Percentiles rank a stretch among this genome's conserved stretches.
Conservation (phyloP, 208 protist species). For the Borovskyia barvae region DNA sequence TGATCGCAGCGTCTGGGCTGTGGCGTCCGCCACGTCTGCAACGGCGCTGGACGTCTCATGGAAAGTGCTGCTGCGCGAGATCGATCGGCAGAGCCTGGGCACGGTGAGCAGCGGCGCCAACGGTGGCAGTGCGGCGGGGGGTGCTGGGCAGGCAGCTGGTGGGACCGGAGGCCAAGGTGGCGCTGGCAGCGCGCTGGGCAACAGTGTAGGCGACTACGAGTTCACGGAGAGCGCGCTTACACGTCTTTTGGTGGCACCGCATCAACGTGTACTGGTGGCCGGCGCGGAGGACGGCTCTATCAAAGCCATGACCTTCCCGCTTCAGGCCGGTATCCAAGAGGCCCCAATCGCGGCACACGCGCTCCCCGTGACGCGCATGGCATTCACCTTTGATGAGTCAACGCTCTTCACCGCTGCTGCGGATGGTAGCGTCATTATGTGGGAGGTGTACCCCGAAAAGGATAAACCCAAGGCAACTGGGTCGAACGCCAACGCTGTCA, state of each 20-base stretch:
- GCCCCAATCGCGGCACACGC: slow-evolving; percentile 67
- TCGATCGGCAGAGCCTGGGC: slow-evolving; percentile 64
- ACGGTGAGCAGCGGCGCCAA: slow-evolving; percentile 7
- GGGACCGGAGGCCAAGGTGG: background rate
- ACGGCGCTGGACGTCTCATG: slow-evolving; percentile 61
- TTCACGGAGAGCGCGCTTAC: slow-evolving; percentile 69
- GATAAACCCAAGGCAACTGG: slow-evolving; percentile 31
- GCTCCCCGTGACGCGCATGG: slow-evolving; percentile 73
- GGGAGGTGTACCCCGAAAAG: slow-evolving; percentile 81
- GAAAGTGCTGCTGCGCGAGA: slow-evolving; percentile 91
- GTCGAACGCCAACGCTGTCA: background rate
- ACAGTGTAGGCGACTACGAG: slow-evolving; percentile 68
- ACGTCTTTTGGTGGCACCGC: slow-evolving; percentile 72
- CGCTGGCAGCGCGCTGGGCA: slow-evolving; percentile 7
- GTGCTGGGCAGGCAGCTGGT: background rate
- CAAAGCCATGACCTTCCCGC: slow-evolving; percentile 89
- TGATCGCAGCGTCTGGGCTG: slow-evolving; percentile 85
- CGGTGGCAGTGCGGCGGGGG: background rate
- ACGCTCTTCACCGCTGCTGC: slow-evolving; percentile 88
- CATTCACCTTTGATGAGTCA: slow-evolving; percentile 89
- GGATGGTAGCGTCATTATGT: slow-evolving; percentile 91
- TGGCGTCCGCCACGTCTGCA: slow-evolving; percentile 77
- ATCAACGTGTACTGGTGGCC: slow-evolving; percentile 90
- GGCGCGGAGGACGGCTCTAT: slow-evolving; percentile 90
- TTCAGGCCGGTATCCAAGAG: slow-evolving; percentile 75